Evolutionary conservation across 2,329 filamentous ascomycete genomes (phyloP).

Genomic region (Rachicladosporium sp.): DNA sequence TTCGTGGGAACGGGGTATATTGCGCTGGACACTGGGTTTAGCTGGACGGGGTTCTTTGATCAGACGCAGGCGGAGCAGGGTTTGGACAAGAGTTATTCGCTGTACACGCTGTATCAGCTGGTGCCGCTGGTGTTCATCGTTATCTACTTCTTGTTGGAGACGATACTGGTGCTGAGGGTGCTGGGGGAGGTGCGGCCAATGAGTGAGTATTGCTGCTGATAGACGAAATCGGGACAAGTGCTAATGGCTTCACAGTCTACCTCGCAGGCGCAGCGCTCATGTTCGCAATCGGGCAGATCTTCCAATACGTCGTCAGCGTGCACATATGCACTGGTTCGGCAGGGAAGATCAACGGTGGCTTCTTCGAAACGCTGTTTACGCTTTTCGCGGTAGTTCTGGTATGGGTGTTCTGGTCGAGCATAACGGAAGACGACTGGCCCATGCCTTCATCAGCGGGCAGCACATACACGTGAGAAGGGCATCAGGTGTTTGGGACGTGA

Average conservation of each 20-base stretch:
- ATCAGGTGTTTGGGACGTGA: no score
- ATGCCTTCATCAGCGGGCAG: constrained; percentile 34
- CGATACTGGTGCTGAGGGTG: constrained; percentile 70
- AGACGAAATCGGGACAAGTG: not conserved
- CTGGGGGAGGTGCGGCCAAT: constrained; percentile 87
- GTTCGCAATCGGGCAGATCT: constrained; percentile 87
- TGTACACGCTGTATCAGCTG: constrained; percentile 91
- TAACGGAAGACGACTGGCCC: constrained; percentile 97
- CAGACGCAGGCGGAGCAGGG: constrained; percentile 37
- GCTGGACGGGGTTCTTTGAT: constrained; percentile 71
- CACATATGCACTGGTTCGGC: constrained; percentile 75
- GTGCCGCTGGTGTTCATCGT: constrained; percentile 81
- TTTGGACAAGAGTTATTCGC: constrained; percentile 59
- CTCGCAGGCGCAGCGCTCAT: constrained; percentile 60
- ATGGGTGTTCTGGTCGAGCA: constrained; percentile 97
- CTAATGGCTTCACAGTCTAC: constrained; percentile 45
- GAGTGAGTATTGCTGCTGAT: constrained; percentile 38
- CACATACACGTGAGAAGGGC: constrained; percentile 22
- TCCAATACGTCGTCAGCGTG: constrained; percentile 86
- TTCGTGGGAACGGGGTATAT: constrained; percentile 93
- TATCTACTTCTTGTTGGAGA: constrained; percentile 71
- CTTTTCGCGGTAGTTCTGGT: constrained; percentile 68
- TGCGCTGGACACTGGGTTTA: constrained; percentile 80
- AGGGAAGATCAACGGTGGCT: constrained; percentile 80
- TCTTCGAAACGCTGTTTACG: constrained; percentile 92